A percentile compares a stretch with the other conserved stretches of the same genome.
Evolutionary conservation across 2,329 filamentous ascomycete species (phyloP).

Genomic region (Cephalotrichum gorgonifer): DNA sequence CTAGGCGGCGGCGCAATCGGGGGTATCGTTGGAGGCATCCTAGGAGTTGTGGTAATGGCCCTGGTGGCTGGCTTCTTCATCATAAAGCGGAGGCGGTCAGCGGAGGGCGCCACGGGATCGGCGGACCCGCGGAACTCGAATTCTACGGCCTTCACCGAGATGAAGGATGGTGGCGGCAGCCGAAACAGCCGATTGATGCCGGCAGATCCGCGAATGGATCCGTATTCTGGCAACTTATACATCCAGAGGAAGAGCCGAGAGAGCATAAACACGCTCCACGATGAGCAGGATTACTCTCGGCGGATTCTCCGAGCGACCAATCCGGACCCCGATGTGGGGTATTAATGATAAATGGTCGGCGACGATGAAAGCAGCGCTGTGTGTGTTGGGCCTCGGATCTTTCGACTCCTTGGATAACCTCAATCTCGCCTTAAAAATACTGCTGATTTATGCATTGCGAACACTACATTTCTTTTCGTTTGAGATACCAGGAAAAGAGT

Average conservation of each 20-base stretch:
- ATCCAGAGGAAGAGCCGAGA: slow-evolving; percentile 49
- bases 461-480: slow-evolving; percentile 1
- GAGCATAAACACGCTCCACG: slow-evolving; percentile 52
- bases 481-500: slow-evolving; percentile 15
- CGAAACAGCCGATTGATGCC: slow-evolving; percentile 45
- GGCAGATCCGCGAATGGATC: slow-evolving; percentile 54
- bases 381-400: background rate
- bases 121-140: slow-evolving; percentile 20
- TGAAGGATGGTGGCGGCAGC: slow-evolving; percentile 15
- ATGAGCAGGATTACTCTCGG: slow-evolving; percentile 57
- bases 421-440: background rate
- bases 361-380: background rate
- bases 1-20: slow-evolving; percentile 37
- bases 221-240: slow-evolving; percentile 47
- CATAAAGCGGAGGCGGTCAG: slow-evolving; percentile 31
- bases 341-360: slow-evolving; percentile 4
- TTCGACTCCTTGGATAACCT: background rate
- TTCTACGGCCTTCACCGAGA: slow-evolving; percentile 34
- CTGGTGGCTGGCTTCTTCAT: slow-evolving; percentile 31
- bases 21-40: slow-evolving; percentile 41
- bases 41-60: slow-evolving; percentile 22
- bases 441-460: background rate
- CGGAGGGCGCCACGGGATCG: slow-evolving; percentile 20
- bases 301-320: slow-evolving; percentile 53
- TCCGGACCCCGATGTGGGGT: slow-evolving; percentile 37